Evolutionary conservation across 306 rosid species (phyloP).

Genomic region (Corylus americana): DNA sequence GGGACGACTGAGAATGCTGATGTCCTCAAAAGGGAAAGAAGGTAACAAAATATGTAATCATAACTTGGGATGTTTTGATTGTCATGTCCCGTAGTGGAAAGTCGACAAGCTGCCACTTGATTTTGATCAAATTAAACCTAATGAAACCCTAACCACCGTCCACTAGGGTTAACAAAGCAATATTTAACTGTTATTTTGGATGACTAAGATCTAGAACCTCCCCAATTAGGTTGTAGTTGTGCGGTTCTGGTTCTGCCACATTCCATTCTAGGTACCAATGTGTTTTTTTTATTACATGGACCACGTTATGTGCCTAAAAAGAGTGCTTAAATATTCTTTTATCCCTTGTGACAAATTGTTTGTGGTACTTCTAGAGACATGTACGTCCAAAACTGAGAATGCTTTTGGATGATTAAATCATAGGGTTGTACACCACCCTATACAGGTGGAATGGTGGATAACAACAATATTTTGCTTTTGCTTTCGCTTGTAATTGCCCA

Average conservation of each 20-base stretch:
- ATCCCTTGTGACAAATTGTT: background rate
- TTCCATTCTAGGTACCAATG: background rate
- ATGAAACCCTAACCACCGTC: background rate
- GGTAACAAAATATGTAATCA: background rate
- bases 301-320: background rate
- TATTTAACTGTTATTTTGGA: background rate
- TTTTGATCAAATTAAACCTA: background rate
- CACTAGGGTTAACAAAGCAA: background rate
- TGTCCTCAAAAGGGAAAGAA: background rate
- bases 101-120: background rate
- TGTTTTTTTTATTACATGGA: background rate
- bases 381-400: too few species aligned
- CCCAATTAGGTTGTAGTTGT: background rate
- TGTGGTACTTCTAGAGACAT: too few species aligned
- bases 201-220: background rate
- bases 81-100: background rate
- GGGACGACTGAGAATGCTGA: background rate
- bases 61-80: background rate
- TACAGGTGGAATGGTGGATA: too few species aligned
- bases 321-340: background rate
- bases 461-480: too few species aligned
- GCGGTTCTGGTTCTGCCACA: background rate
- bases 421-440: too few species aligned
- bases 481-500: too few species aligned
- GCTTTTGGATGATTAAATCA: too few species aligned